phyloP scores from a whole-genome alignment of 805 yeast genomes.

The Candida tammaniensis region DNA sequence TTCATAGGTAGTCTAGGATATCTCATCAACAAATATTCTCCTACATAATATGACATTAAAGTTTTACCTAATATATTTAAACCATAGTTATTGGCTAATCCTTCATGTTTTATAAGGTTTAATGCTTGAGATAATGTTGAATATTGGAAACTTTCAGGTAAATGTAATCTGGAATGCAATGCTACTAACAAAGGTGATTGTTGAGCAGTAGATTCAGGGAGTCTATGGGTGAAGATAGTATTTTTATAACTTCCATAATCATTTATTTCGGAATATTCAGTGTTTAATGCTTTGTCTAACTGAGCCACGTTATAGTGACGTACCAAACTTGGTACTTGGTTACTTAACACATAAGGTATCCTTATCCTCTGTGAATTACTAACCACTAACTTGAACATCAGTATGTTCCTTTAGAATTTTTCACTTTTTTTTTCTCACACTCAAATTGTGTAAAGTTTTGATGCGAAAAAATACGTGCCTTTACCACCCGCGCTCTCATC shows the following conservation, averaged over 20 bases:
- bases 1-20: constrained; percentile 90
- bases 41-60: constrained; percentile 68
- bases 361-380: no score
- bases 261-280: constrained; percentile 28
- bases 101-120: constrained; percentile 50
- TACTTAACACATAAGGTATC: not conserved
- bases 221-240: constrained; percentile 41
- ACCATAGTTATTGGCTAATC: constrained; percentile 70
- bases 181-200: constrained; percentile 74
- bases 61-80: constrained; percentile 80
- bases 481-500: constrained; percentile 6
- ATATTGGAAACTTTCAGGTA: constrained; percentile 55
- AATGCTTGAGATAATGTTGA: constrained; percentile 79
- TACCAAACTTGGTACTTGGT: no score
- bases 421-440: constrained; percentile 9
- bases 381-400: no score
- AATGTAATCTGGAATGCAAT: constrained; percentile 69
- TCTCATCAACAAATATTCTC: constrained; percentile 67
- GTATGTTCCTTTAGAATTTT: constrained; percentile 6
- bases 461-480: no score
- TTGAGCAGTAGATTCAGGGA: constrained; percentile 45
- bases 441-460: no score
- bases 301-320: constrained; percentile 21
- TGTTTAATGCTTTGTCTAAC: constrained; percentile 24
- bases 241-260: constrained; percentile 42